Percentiles rank a stretch among this genome's conserved stretches.
These are phyloP conservation scores for Mycena olivaceomarginata DNA, from an alignment of 768 basidiomycete species.

Conservation along the genomic window DNA sequence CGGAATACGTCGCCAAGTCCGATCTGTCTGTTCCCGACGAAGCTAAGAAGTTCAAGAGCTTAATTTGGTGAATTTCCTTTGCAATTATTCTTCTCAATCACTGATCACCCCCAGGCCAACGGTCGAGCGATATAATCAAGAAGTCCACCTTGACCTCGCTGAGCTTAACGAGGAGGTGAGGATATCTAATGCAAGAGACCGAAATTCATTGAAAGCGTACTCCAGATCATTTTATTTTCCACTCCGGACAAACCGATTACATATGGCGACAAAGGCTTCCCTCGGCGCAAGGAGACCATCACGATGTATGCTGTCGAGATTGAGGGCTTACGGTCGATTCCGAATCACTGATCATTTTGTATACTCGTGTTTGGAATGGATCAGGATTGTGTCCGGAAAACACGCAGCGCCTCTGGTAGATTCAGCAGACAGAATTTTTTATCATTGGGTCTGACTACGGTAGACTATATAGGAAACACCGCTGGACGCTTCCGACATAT, in stretches of 20 bases:
- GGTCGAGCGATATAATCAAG: constrained; percentile 2
- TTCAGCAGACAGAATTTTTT: too few species aligned
- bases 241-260: constrained; percentile 6
- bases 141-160: background rate
- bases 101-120: background rate
- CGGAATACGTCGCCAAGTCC: background rate
- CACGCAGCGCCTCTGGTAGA: too few species aligned
- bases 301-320: background rate
- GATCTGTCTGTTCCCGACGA: background rate
- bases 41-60: background rate
- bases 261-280: constrained; percentile 19
- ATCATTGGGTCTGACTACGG: too few species aligned
- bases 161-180: constrained; percentile 16
- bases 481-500: too few species aligned
- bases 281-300: background rate
- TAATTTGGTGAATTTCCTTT: background rate
- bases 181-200: background rate
- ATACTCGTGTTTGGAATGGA: too few species aligned
- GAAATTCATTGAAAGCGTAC: background rate
- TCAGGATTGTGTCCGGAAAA: too few species aligned
- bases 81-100: background rate
- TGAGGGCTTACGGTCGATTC: background rate
- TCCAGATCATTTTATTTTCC: constrained; percentile 20
- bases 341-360: too few species aligned
- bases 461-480: too few species aligned